Evolutionary conservation across 352 stramenopile species (phyloP).

Genomic region (Globisporangium heterothallicum): DNA sequence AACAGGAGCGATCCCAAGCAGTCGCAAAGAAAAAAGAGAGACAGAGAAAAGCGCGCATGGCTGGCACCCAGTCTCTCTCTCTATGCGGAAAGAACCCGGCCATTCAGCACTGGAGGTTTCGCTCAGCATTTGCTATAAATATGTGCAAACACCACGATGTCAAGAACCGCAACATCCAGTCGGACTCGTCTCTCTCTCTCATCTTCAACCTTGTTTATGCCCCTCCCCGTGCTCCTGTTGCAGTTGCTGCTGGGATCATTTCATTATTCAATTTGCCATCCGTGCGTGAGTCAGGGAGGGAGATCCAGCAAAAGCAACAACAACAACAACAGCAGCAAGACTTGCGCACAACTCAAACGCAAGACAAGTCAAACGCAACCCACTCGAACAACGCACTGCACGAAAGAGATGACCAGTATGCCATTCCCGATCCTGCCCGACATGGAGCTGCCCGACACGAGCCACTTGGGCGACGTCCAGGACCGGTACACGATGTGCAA

Average conservation of each 20-base stretch:
- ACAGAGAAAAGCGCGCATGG: constrained; percentile 1
- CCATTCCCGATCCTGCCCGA: background rate
- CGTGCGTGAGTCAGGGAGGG: no score
- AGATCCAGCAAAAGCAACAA: no score
- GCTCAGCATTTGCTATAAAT: no score
- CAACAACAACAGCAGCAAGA: no score
- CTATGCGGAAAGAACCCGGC: background rate
- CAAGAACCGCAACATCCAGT: no score
- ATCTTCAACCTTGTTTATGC: no score
- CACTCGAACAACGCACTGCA: background rate
- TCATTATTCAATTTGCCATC: no score
- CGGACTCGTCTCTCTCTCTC: no score
- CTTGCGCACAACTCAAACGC: no score
- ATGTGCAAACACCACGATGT: no score
- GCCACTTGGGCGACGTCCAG: background rate
- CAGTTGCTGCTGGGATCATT: no score
- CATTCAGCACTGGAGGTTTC: background rate
- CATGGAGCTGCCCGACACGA: background rate
- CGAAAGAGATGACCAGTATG: background rate
- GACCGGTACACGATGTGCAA: constrained; percentile 30
- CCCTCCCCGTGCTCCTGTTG: no score
- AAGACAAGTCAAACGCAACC: background rate
- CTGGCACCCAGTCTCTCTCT: background rate
- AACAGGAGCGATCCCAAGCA: background rate
- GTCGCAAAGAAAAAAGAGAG: background rate